Evolutionary conservation across 2,329 filamentous ascomycete species (phyloP).

Genomic region (Chrysoporthe austroafricana): DNA sequence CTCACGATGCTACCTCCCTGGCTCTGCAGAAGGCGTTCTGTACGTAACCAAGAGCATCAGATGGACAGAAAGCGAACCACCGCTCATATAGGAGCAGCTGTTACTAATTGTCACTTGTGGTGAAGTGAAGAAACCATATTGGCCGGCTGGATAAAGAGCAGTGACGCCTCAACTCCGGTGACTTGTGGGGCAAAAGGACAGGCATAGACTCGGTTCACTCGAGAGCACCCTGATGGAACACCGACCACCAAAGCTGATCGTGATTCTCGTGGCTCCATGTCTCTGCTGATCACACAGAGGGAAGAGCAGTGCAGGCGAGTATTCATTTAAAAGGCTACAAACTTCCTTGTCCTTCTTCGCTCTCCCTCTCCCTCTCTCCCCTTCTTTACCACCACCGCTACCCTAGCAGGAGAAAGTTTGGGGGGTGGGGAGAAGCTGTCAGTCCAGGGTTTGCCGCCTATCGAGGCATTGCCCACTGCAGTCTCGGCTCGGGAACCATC

Average conservation of each 20-base stretch:
- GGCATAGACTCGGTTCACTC: background rate
- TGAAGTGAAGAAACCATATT: background rate
- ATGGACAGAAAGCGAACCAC: background rate
- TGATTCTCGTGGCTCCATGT: constrained; percentile 1
- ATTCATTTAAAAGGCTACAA: background rate
- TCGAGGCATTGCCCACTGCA: background rate
- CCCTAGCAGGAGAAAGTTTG: no score
- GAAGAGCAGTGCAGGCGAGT: background rate
- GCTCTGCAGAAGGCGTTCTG: background rate
- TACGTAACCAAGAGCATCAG: background rate
- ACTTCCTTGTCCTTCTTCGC: background rate
- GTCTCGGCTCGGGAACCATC: background rate
- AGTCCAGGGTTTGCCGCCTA: background rate
- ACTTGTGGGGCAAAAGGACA: background rate
- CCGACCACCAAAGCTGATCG: background rate
- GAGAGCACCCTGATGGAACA: background rate
- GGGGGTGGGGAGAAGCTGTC: background rate
- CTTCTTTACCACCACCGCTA: no score
- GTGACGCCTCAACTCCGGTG: background rate
- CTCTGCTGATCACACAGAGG: background rate
- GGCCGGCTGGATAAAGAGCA: background rate
- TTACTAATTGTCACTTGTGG: background rate
- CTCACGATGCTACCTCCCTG: constrained; percentile 1
- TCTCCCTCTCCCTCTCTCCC: no score
- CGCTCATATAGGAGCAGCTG: background rate